Evolutionary conservation across 345 rosid genomes (phyloP).

Genomic region (Combretum micranthum): DNA sequence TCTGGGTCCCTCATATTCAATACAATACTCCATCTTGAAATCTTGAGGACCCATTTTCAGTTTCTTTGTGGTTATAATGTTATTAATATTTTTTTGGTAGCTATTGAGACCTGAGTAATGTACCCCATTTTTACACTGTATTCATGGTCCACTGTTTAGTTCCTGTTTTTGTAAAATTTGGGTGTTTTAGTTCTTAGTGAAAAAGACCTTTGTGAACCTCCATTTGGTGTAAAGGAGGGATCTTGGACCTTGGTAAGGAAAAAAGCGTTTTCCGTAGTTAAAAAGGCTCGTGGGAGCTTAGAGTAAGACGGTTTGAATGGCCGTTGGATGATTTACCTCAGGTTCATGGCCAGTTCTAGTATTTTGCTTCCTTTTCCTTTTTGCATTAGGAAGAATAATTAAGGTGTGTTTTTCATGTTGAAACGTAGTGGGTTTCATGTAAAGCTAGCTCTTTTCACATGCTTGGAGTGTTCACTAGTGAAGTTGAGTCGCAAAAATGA

Average conservation of each 20-base stretch:
- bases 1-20: constrained; percentile 27
- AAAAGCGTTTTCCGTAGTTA: constrained; percentile 11
- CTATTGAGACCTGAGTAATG: no score
- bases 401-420: no score
- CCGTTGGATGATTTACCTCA: no score
- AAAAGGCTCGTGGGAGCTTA: no score
- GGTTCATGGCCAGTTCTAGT: no score
- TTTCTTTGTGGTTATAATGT: constrained; percentile 7
- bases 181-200: neutral
- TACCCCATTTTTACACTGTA: no score
- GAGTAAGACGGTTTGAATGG: no score
- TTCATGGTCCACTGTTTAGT: no score
- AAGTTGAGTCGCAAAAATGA: no score
- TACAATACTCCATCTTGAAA: constrained; percentile 11
- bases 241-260: constrained; percentile 31
- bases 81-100: neutral
- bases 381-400: no score
- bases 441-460: constrained; percentile 20
- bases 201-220: constrained; percentile 8
- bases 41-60: constrained; percentile 13
- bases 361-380: no score
- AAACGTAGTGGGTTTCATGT: neutral
- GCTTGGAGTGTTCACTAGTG: constrained; percentile 16
- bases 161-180: no score
- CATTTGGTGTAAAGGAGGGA: constrained; percentile 37